Percentiles rank a stretch among this genome's conserved stretches.
These are phyloP conservation scores for Colletotrichum sansevieriae DNA, from an alignment of 2,329 filamentous ascomycete species.

Conservation along the genomic window DNA sequence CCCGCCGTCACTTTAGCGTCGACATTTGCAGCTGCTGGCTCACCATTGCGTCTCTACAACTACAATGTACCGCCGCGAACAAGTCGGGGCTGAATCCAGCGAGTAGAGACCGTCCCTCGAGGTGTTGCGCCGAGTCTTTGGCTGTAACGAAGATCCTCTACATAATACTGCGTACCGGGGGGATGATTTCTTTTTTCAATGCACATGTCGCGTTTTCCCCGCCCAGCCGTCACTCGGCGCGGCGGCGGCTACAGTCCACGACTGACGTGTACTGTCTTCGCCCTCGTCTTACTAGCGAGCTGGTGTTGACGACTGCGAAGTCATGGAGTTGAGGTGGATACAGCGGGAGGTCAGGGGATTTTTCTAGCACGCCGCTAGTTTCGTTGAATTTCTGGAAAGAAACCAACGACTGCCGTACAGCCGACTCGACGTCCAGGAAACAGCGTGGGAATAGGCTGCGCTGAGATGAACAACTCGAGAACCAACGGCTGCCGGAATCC, in stretches of 20 bases:
- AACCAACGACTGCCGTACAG: conserved; percentile 6
- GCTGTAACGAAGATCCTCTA: not conserved
- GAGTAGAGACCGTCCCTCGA: not conserved
- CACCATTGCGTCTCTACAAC: too few relatives aligned
- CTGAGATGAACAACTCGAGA: not conserved
- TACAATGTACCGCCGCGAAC: too few relatives aligned
- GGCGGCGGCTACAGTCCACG: conserved; percentile 12
- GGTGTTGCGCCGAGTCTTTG: not conserved
- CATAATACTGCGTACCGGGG: not conserved
- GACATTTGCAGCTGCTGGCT: not conserved
- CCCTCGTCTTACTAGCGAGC: not conserved
- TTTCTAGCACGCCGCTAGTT: not conserved
- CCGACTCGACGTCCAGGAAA: not conserved
- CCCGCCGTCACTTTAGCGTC: conserved; percentile 16
- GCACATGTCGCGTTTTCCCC: conserved; percentile 14
- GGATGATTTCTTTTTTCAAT: not conserved
- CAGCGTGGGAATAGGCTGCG: not conserved
- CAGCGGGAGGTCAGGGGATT: conserved; percentile 1
- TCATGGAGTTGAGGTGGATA: conserved; percentile 10
- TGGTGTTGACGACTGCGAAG: not conserved
- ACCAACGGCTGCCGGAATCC: too few relatives aligned
- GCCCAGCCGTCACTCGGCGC: conserved; percentile 3
- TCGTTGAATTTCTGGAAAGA: not conserved
- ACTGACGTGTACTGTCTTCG: not conserved
- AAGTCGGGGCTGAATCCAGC: not conserved